Percentiles rank a stretch among this genome's conserved stretches.
These are phyloP conservation scores for Lithocarpus polystachyus DNA, from an alignment of 306 rosid genomes.

Conservation along the genomic window DNA sequence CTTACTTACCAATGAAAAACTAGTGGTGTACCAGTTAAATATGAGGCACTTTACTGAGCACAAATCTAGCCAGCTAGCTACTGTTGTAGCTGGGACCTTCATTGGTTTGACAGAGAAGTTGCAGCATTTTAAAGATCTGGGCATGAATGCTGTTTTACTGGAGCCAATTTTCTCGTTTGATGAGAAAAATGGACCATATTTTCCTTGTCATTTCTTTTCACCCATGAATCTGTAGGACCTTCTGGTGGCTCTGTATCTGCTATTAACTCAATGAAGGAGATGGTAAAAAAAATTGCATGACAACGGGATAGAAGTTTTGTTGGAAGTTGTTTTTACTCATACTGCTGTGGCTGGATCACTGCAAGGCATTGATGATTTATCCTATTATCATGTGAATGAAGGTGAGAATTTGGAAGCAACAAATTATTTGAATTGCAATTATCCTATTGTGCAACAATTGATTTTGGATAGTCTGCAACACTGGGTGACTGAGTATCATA, in stretches of 20 bases:
- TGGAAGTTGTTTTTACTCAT: constrained; percentile 89
- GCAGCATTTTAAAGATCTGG: constrained; percentile 69
- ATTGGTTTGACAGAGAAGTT: constrained; percentile 71
- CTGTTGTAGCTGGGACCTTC: constrained; percentile 75
- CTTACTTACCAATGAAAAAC: constrained; percentile 50
- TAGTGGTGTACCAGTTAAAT: constrained; percentile 68
- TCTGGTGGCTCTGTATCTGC: constrained; percentile 59
- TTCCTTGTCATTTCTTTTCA: constrained; percentile 81
- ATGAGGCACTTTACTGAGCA: constrained; percentile 61
- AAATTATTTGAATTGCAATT: constrained; percentile 64
- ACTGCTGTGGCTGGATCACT: constrained; percentile 64
- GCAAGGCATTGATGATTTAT: constrained; percentile 67
- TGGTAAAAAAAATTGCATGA: constrained; percentile 82
- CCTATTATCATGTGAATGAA: constrained; percentile 50
- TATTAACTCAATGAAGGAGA: constrained; percentile 67
- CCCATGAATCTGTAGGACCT: constrained; percentile 58
- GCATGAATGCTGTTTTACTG: constrained; percentile 72
- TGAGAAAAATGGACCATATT: constrained; percentile 75
- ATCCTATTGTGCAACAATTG: constrained; percentile 75
- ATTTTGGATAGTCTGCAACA: constrained; percentile 73
- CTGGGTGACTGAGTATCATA: constrained; percentile 87
- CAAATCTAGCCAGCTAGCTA: constrained; percentile 56
- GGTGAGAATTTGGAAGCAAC: constrained; percentile 31
- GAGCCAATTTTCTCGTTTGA: constrained; percentile 80
- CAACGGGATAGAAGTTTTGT: constrained; percentile 74